These are phyloP conservation scores for Venustampulla echinocandica DNA, from an alignment of 495 filamentous ascomycete species.

Conservation along the genomic window DNA sequence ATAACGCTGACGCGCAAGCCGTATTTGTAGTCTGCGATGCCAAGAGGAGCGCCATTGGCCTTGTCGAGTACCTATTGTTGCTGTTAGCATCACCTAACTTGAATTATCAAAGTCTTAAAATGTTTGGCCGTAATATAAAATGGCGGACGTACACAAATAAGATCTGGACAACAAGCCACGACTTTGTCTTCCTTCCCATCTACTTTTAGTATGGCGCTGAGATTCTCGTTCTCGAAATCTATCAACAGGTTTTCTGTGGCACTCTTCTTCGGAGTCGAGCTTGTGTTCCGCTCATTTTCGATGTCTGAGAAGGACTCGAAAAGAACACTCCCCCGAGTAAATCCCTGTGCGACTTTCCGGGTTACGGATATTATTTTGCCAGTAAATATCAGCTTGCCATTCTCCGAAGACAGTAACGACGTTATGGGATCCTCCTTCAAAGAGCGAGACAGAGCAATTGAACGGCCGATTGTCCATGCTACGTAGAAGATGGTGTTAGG, in stretches of 20 bases:
- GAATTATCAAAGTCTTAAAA: not conserved
- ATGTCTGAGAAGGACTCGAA: slow-evolving; percentile 8
- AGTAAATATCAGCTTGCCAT: slow-evolving; percentile 20
- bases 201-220: slow-evolving; percentile 12
- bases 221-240: slow-evolving; percentile 26
- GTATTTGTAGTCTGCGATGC: slow-evolving; percentile 45
- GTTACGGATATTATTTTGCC: slow-evolving; percentile 23
- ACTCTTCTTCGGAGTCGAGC: slow-evolving; percentile 19
- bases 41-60: slow-evolving; percentile 50
- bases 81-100: slow-evolving; percentile 15
- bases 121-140: too few species aligned
- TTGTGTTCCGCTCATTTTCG: slow-evolving; percentile 2
- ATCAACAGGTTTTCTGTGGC: too few species aligned
- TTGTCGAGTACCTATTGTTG: slow-evolving; percentile 46
- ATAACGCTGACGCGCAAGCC: slow-evolving; percentile 30
- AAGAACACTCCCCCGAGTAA: slow-evolving; percentile 18
- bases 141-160: slow-evolving; percentile 38
- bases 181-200: slow-evolving; percentile 30
- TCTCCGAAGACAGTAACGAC: slow-evolving; percentile 34
- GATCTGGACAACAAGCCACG: slow-evolving; percentile 50
- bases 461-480: slow-evolving; percentile 38
- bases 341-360: slow-evolving; percentile 17
- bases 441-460: slow-evolving; percentile 33
- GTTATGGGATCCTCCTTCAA: slow-evolving; percentile 33
- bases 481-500: not conserved